Conservation (phyloP, 805 yeast genomes). For the Saturnispora halmiae region DNA sequence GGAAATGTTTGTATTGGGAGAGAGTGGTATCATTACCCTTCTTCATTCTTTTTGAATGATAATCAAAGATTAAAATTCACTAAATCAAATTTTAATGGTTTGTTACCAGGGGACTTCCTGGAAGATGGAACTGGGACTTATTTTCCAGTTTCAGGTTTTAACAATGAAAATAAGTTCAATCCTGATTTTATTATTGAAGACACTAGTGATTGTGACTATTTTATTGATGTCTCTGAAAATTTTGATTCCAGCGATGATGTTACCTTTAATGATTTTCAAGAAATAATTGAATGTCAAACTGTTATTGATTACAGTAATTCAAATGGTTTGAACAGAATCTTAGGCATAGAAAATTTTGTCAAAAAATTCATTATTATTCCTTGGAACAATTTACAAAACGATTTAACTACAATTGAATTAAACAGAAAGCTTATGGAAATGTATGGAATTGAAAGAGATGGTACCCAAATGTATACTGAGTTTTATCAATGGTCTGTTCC, state of each 20-base stretch:
- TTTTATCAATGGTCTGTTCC: slow-evolving; percentile 3
- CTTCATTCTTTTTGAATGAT: slow-evolving; percentile 70
- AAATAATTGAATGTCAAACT: slow-evolving; percentile 36
- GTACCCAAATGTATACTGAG: slow-evolving; percentile 12
- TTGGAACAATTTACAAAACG: slow-evolving; percentile 13
- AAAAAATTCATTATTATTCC: slow-evolving; percentile 6
- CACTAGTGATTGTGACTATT: slow-evolving; percentile 49
- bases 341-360: slow-evolving; percentile 1
- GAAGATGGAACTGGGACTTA: slow-evolving; percentile 39
- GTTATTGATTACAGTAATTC: slow-evolving; percentile 49
- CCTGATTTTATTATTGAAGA: slow-evolving; percentile 42
- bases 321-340: slow-evolving; percentile 33
- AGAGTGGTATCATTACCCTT: slow-evolving; percentile 92
- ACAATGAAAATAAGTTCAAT: slow-evolving; percentile 63
- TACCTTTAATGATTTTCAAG: slow-evolving; percentile 36
- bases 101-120: slow-evolving; percentile 78
- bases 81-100: slow-evolving; percentile 72
- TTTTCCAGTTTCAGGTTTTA: slow-evolving; percentile 54
- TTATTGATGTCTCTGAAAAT: slow-evolving; percentile 52
- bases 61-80: slow-evolving; percentile 58
- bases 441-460: slow-evolving; percentile 13
- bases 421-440: slow-evolving; percentile 17
- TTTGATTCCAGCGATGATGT: slow-evolving; percentile 33
- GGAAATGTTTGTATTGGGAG: slow-evolving; percentile 79
- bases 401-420: slow-evolving; percentile 14